Evolutionary conservation across 148 eudicot species (phyloP), one percentile per base, ranked within the genome.

Genomic region (Silene conica): DNA sequence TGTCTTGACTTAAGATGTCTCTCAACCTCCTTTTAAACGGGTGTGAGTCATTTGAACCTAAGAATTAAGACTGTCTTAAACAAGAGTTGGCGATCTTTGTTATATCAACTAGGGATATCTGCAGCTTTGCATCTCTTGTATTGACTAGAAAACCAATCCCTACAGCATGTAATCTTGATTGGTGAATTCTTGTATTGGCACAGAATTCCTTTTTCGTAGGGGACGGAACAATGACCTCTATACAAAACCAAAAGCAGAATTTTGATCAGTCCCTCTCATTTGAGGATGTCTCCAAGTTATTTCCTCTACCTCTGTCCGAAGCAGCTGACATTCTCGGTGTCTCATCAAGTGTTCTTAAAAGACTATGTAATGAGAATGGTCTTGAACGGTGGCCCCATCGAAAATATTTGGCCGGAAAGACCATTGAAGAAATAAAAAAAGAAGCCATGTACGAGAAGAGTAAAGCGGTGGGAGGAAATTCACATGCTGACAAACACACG

Each of bases 341-440:
- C 48, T 80, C 84, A 23, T 50, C 87, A 0, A 77, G 72, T 73
- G 84, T 66, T 70, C 45, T 88, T 18, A 88, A 88, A 73, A 82
- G 82, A 74, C 57, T 88, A 43, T 88, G 91, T 79, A 78, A 78
- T 64, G 91, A 85, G 13, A 84, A 88, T 82, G 91, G 91, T 60
- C 91, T 88, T 0, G 83, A 84, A 65, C 77, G 91, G 72, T 88
- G 91, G 91, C 91, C 91, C 9, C 81, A 88, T 63, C 84, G 91
- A 9, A 85, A 85, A 77, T 81, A 79, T 76, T 80, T 83, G 25
- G 81, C 85, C 43, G 90, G 90, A 45, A 87, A 87, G 76, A 83
- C 82, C 77, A 83, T 85, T 57, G 90, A 87, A 72, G 90, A 87
- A 34, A 87, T 87, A 25, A 85, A 85, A 75, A 83, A 56, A 71